Evolutionary conservation across 306 rosid species (phyloP).

Genomic region (Vigna radiata): DNA sequence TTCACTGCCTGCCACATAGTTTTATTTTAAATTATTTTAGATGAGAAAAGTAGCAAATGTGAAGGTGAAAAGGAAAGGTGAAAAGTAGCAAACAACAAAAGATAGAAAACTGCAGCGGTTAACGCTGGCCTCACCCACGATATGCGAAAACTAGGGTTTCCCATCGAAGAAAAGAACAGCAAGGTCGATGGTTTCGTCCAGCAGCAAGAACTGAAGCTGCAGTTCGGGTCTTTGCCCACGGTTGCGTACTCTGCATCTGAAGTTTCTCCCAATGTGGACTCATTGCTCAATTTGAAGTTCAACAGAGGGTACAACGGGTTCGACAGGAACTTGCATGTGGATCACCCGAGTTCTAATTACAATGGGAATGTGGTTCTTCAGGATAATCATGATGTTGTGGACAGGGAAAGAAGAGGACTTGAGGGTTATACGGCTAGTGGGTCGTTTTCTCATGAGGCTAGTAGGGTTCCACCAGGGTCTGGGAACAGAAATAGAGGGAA

Average conservation of each 20-base stretch:
- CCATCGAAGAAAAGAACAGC: slow-evolving; percentile 38
- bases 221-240: slow-evolving; percentile 72
- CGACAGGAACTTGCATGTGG: slow-evolving; percentile 57
- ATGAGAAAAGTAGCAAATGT: too few relatives aligned
- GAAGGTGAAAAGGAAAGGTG: too few relatives aligned
- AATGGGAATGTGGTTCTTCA: slow-evolving; percentile 48
- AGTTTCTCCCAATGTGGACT: slow-evolving; percentile 45
- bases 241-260: slow-evolving; percentile 51
- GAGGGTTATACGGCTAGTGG: slow-evolving; percentile 41
- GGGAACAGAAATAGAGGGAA: slow-evolving; percentile 57
- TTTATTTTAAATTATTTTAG: too few relatives aligned
- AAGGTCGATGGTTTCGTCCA: slow-evolving; percentile 45
- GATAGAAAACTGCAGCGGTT: too few relatives aligned
- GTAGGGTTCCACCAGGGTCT: slow-evolving; percentile 67
- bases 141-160: slow-evolving; percentile 64
- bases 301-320: slow-evolving; percentile 51
- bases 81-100: too few relatives aligned
- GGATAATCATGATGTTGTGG: slow-evolving; percentile 49
- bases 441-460: slow-evolving; percentile 33
- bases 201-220: slow-evolving; percentile 64
- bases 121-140: slow-evolving; percentile 53
- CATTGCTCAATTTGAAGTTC: slow-evolving; percentile 49
- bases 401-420: slow-evolving; percentile 48
- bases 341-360: slow-evolving; percentile 45
- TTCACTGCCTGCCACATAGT: too few relatives aligned